Evolutionary conservation across 2,329 filamentous ascomycete species (phyloP).

Genomic region (Hysterium pulicare): DNA sequence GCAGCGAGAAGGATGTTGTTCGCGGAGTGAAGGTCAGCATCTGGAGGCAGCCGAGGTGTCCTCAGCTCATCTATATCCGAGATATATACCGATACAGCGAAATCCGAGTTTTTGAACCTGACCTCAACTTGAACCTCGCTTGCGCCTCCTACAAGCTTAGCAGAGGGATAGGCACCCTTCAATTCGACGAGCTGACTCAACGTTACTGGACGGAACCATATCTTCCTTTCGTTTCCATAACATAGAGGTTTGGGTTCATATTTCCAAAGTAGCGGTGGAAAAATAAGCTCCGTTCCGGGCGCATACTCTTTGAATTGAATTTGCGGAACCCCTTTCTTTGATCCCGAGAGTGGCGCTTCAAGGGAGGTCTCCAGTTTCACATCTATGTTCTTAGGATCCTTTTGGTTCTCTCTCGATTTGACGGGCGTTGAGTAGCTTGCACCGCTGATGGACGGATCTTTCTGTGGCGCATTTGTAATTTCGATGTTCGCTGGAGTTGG

Average conservation of each 20-base stretch:
- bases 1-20: slow-evolving; percentile 71
- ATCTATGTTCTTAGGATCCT: slow-evolving; percentile 46
- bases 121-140: slow-evolving; percentile 97
- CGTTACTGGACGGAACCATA: slow-evolving; percentile 86
- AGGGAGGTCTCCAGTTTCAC: slow-evolving; percentile 38
- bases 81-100: slow-evolving; percentile 83
- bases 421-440: slow-evolving; percentile 31
- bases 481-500: slow-evolving; percentile 22
- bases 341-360: slow-evolving; percentile 48
- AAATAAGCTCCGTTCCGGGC: slow-evolving; percentile 88
- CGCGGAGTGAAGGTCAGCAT: slow-evolving; percentile 23
- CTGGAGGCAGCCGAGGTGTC: slow-evolving; percentile 48
- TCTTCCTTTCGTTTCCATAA: slow-evolving; percentile 90
- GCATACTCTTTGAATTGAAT: slow-evolving; percentile 84
- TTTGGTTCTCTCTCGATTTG: slow-evolving; percentile 31
- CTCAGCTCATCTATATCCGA: slow-evolving; percentile 86
- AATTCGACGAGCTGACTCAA: slow-evolving; percentile 82
- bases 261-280: slow-evolving; percentile 78
- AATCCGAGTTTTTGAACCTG: slow-evolving; percentile 92
- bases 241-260: slow-evolving; percentile 74
- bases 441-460: slow-evolving; percentile 24
- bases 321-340: slow-evolving; percentile 50
- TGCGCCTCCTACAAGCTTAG: slow-evolving; percentile 91
- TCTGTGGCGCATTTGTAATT: slow-evolving; percentile 17
- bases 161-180: slow-evolving; percentile 78